These are phyloP conservation scores for Xylaria digitata DNA, from an alignment of 2,329 filamentous ascomycete genomes.

Conservation along the genomic window DNA sequence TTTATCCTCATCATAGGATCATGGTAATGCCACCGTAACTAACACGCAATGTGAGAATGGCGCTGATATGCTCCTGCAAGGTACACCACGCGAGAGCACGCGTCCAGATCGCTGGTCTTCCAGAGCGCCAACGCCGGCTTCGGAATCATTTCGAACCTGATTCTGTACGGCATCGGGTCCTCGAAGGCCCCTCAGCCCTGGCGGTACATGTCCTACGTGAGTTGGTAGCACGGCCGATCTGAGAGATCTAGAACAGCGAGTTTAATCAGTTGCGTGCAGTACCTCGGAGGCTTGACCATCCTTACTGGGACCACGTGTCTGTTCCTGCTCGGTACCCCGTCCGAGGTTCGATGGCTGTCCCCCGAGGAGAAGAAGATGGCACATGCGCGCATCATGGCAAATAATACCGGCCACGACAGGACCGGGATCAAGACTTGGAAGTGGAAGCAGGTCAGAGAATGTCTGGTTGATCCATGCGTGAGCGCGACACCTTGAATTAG, in stretches of 20 bases:
- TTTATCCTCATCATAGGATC: constrained; percentile 54
- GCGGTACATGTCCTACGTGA: constrained; percentile 54
- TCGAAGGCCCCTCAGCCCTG: constrained; percentile 47
- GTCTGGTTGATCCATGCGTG: constrained; percentile 50
- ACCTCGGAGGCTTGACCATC: constrained; percentile 52
- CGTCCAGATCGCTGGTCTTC: constrained; percentile 52
- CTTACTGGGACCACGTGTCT: constrained; percentile 50
- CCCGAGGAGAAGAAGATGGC: constrained; percentile 53
- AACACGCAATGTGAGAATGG: background rate
- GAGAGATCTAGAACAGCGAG: background rate
- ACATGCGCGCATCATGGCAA: constrained; percentile 51
- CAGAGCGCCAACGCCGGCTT: constrained; percentile 55
- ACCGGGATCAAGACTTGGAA: constrained; percentile 54
- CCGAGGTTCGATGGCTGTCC: constrained; percentile 53
- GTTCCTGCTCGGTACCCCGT: constrained; percentile 53
- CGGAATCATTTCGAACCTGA: constrained; percentile 51
- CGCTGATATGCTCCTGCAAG: constrained; percentile 40
- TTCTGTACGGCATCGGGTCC: constrained; percentile 53
- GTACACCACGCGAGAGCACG: constrained; percentile 55
- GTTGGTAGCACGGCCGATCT: constrained; percentile 29
- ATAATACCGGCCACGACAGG: constrained; percentile 54
- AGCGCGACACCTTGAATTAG: constrained; percentile 16
- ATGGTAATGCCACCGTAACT: constrained; percentile 30
- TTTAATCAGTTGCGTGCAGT: constrained; percentile 40
- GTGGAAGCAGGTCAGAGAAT: constrained; percentile 53